Percentiles rank a stretch among this genome's conserved stretches.
These are phyloP conservation scores for Aureobasidium zeae DNA, from an alignment of 2,329 filamentous ascomycete species.

Conservation along the genomic window DNA sequence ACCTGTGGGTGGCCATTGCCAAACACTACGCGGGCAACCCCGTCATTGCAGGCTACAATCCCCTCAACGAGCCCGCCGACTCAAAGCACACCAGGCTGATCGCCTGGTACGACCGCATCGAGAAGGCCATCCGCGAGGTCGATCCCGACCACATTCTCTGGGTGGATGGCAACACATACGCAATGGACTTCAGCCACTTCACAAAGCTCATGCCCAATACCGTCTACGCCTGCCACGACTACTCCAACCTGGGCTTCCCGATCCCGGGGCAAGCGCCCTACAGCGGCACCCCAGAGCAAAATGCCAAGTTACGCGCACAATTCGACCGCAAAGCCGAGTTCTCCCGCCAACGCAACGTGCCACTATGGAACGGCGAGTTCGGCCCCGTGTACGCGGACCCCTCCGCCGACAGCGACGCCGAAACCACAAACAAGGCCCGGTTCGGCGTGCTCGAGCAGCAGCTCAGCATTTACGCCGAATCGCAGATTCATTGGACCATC, in stretches of 20 bases:
- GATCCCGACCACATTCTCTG: constrained; percentile 41
- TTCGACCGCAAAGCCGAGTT: constrained; percentile 37
- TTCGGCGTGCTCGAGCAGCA: constrained; percentile 38
- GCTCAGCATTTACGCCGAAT: constrained; percentile 44
- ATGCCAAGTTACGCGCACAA: constrained; percentile 26
- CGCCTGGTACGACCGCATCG: constrained; percentile 37
- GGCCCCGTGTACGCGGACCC: constrained; percentile 41
- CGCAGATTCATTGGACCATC: constrained; percentile 48
- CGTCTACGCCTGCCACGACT: constrained; percentile 44
- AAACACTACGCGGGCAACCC: constrained; percentile 34
- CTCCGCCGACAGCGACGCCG: constrained; percentile 30
- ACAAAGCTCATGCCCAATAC: constrained; percentile 36
- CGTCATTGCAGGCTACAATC: constrained; percentile 37
- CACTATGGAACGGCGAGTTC: constrained; percentile 43
- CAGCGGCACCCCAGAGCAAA: constrained; percentile 33
- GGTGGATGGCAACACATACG: constrained; percentile 46
- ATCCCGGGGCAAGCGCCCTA: constrained; percentile 30
- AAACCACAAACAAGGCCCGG: constrained; percentile 34
- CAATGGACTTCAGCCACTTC: constrained; percentile 42
- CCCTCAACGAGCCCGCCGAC: constrained; percentile 41
- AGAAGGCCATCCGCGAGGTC: constrained; percentile 36
- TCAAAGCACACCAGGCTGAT: constrained; percentile 36
- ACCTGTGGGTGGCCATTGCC: constrained; percentile 39
- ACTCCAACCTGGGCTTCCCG: constrained; percentile 41
- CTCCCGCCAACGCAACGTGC: constrained; percentile 31